Conservation (phyloP, 495 filamentous ascomycete species). For the Aspergillus baeticus region DNA sequence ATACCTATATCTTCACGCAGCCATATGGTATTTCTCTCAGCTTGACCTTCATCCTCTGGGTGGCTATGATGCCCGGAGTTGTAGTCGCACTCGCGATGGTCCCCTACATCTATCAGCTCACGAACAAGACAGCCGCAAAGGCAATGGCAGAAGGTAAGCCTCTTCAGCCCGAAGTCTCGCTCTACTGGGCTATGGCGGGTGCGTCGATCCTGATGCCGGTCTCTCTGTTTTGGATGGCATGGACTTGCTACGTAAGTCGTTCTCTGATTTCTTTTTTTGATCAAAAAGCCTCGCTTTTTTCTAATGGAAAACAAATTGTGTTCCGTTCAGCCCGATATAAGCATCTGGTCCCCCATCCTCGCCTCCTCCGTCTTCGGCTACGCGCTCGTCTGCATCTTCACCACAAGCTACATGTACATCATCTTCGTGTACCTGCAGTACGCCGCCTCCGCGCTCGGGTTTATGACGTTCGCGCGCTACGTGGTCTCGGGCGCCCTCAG, state of each 20-base stretch:
- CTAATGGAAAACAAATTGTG: too few species aligned
- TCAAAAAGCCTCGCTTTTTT: too few species aligned
- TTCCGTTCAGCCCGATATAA: constrained; percentile 14
- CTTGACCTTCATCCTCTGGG: too few species aligned
- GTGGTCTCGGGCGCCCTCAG: constrained; percentile 44
- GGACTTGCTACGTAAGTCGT: too few species aligned
- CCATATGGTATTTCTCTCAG: not conserved
- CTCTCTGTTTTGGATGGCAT: constrained; percentile 15
- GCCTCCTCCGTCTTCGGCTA: constrained; percentile 50
- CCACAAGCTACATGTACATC: constrained; percentile 48
- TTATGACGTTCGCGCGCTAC: constrained; percentile 45
- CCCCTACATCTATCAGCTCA: too few species aligned
- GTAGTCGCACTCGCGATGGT: too few species aligned
- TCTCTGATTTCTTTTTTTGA: too few species aligned
- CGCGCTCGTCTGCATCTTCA: constrained; percentile 46
- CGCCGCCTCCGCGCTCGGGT: constrained; percentile 40
- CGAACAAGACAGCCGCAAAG: too few species aligned
- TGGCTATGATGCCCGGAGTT: too few species aligned
- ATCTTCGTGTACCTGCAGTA: constrained; percentile 45
- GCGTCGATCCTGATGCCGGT: constrained; percentile 9
- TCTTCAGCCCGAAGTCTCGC: not conserved
- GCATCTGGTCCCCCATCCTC: constrained; percentile 48
- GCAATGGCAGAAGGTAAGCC: too few species aligned
- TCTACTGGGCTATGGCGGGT: constrained; percentile 12
- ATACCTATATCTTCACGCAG: constrained; percentile 11